phyloP scores from a whole-genome alignment of 306 rosid species.

The Luffa acutangula region DNA sequence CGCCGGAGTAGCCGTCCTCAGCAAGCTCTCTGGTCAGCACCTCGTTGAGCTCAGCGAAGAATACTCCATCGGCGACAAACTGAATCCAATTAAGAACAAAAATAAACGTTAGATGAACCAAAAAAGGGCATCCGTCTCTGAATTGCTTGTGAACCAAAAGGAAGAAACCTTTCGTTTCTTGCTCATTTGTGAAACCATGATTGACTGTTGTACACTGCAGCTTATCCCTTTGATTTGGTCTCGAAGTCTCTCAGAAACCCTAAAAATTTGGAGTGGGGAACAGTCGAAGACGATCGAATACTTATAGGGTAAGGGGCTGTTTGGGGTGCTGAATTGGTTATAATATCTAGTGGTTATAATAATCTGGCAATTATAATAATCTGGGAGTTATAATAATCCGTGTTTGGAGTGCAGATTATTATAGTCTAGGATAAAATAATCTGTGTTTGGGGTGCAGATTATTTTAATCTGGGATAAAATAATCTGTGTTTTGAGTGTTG shows the following conservation, averaged over 20 bases:
- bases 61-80: conserved; percentile 76
- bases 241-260: background rate
- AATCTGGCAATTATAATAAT: too few relatives aligned
- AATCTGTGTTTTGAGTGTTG: too few relatives aligned
- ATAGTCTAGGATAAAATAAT: too few relatives aligned
- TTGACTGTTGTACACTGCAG: background rate
- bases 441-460: too few relatives aligned
- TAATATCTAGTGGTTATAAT: too few relatives aligned
- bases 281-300: background rate
- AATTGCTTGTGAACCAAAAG: background rate
- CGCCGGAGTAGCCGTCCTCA: conserved; percentile 72
- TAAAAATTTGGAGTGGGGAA: background rate
- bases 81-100: conserved; percentile 7
- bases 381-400: too few relatives aligned
- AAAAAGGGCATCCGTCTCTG: background rate
- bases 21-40: conserved; percentile 60
- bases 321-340: too few relatives aligned
- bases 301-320: too few relatives aligned
- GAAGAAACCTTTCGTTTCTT: conserved; percentile 26
- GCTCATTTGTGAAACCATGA: conserved; percentile 30
- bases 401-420: too few relatives aligned
- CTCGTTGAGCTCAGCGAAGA: conserved; percentile 65
- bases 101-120: background rate
- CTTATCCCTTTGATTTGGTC: background rate
- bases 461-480: too few relatives aligned